Evolutionary conservation across 768 basidiomycete genomes (phyloP), one percentile per base, ranked within the genome.

Genomic region (Nevesoporus exiguus): DNA sequence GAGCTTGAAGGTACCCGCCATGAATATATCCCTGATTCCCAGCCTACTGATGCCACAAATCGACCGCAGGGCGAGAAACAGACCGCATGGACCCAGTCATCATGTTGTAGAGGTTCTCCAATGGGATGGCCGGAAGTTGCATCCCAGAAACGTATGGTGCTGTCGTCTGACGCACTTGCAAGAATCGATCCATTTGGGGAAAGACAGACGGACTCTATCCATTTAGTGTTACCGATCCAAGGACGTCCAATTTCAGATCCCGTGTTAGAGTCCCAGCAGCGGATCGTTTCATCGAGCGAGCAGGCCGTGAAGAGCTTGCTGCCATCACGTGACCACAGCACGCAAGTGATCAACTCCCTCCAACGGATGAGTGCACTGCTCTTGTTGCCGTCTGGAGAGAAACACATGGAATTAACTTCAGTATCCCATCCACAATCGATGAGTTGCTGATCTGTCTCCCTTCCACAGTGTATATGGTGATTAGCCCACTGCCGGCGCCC

Each of bases 221-320:
- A 0, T 9, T 54, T 24, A 0, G 63, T 51, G 33, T 71, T 62
- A 17, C 64, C 30, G 52, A 3, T 14, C 62, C 62, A 58, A 0
- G 47, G 54, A 19, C 13, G 7, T 33, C 33, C 33, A 11, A 33
- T 33, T 33, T 11, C 7, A 5, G 9, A 7, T 14, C 33, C 33
- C 4, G 33, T 33, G 33, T 33, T 11, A 11, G 33, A 33, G 33
- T 33, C 13, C 33, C 33, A 33, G 13, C 33, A 33, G 9, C 33
- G 33, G 14, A 33, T 33, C 33, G 14, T 33, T 33, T 33, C 13
- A 11, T 33, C 33, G 33, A 3, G 13, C 9, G 9, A 33, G 33
- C 33, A n/a, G n/a, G n/a, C 14, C 5, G 37, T 21, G 37, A 39
- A 39, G 37, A 39, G 7, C 7, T 7, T 39, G n/a, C 19, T 39